A percentile compares a stretch with the other conserved stretches of the same genome.
Conservation (phyloP, 306 rosid species). For the Cucurbita maxima region DNA sequence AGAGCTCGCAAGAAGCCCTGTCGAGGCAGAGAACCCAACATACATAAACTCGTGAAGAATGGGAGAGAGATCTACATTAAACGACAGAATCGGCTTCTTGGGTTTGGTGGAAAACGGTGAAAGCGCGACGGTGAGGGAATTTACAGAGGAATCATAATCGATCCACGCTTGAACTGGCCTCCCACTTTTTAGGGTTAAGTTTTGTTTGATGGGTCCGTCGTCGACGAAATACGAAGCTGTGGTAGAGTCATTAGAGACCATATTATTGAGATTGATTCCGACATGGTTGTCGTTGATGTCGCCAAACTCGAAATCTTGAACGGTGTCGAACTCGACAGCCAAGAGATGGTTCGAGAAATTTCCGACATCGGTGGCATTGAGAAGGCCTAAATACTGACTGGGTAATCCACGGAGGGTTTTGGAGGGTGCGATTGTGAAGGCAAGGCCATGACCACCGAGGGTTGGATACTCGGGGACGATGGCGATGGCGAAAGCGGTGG, state of each 20-base stretch:
- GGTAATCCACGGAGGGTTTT: slow-evolving; percentile 42
- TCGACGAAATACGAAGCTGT: slow-evolving; percentile 31
- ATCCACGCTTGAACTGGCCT: slow-evolving; percentile 53
- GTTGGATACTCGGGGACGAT: slow-evolving; percentile 64
- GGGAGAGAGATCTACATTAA: slow-evolving; percentile 36
- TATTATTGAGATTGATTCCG: slow-evolving; percentile 52
- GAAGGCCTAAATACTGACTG: slow-evolving; percentile 65
- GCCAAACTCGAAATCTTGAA: slow-evolving; percentile 70
- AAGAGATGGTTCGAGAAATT: slow-evolving; percentile 53
- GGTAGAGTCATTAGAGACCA: slow-evolving; percentile 37
- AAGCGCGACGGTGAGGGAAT: slow-evolving; percentile 28
- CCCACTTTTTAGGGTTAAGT: slow-evolving; percentile 42
- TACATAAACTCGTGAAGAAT: slow-evolving; percentile 44
- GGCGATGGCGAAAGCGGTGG: slow-evolving; percentile 49
- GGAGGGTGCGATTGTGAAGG: slow-evolving; percentile 45
- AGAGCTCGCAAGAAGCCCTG: slow-evolving; percentile 85
- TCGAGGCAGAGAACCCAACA: slow-evolving; percentile 81
- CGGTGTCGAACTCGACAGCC: slow-evolving; percentile 77
- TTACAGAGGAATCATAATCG: slow-evolving; percentile 43
- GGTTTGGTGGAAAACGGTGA: slow-evolving; percentile 53
- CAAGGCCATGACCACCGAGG: slow-evolving; percentile 83
- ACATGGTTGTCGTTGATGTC: slow-evolving; percentile 76
- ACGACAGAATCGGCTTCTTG: slow-evolving; percentile 34
- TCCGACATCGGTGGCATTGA: slow-evolving; percentile 39
- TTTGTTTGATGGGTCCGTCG: slow-evolving; percentile 7